Conservation (phyloP, 2,329 filamentous ascomycete species). For the Fusarium sublunatum region DNA sequence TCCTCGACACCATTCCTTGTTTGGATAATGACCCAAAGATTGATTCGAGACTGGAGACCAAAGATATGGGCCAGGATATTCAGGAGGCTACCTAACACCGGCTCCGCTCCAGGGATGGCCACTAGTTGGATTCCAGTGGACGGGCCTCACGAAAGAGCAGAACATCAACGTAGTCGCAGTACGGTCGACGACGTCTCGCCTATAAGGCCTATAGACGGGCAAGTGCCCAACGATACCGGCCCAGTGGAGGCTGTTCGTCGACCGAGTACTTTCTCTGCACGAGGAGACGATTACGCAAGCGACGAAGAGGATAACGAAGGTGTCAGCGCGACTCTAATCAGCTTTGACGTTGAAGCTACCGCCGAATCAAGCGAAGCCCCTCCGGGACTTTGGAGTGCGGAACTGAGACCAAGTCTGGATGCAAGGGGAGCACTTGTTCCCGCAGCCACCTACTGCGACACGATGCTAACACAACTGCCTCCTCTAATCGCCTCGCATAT, state of each 20-base stretch:
- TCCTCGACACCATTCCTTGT: constrained; percentile 60
- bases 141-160: constrained; percentile 30
- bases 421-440: constrained; percentile 37
- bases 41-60: constrained; percentile 53
- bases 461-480: constrained; percentile 63
- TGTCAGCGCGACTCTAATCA: constrained; percentile 67
- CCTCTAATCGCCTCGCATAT: constrained; percentile 60
- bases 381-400: constrained; percentile 67
- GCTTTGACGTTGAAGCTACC: constrained; percentile 69
- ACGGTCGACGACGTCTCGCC: constrained; percentile 43
- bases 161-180: constrained; percentile 39
- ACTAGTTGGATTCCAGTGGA: constrained; percentile 26
- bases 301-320: constrained; percentile 68
- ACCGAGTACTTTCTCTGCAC: constrained; percentile 59
- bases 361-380: constrained; percentile 63
- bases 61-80: constrained; percentile 56
- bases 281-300: constrained; percentile 64
- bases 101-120: constrained; percentile 44
- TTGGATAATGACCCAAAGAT: constrained; percentile 57
- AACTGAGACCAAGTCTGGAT: constrained; percentile 64
- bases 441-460: constrained; percentile 58
- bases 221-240: constrained; percentile 43
- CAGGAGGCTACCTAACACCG: constrained; percentile 54
- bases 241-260: constrained; percentile 53
- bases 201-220: constrained; percentile 47